These are phyloP conservation scores for Cyphellophora attinorum DNA, from an alignment of 2,329 filamentous ascomycete genomes.

Conservation along the genomic window DNA sequence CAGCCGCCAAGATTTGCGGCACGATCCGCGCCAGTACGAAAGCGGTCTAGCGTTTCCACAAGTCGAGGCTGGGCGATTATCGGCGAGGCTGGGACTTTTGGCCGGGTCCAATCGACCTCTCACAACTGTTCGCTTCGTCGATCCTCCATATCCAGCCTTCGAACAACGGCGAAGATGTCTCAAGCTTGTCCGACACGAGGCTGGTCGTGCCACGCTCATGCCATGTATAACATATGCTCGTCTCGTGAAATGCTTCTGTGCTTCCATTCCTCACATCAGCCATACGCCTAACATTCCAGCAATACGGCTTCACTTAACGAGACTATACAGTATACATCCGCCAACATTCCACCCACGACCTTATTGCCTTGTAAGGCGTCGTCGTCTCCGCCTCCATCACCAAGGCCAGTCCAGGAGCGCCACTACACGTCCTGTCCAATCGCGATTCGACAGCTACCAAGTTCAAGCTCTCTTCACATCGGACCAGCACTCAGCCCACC, in stretches of 20 bases:
- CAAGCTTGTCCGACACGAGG: neutral
- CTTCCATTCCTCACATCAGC: slow-evolving; percentile 1
- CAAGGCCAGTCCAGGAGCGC: slow-evolving; percentile 8
- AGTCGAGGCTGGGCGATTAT: neutral
- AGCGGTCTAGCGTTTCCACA: neutral
- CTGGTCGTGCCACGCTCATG: neutral
- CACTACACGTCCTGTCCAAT: slow-evolving; percentile 13
- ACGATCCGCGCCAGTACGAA: no score
- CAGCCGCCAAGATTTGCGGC: no score
- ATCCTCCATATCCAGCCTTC: neutral
- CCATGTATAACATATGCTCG: neutral
- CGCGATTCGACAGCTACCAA: slow-evolving; percentile 13
- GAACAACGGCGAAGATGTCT: neutral
- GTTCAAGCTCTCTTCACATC: slow-evolving; percentile 12
- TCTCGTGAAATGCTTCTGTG: neutral
- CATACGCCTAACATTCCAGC: neutral
- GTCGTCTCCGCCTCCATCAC: slow-evolving; percentile 6
- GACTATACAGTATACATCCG: neutral
- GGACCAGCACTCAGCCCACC: slow-evolving; percentile 18
- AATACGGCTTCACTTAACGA: neutral
- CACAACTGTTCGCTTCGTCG: neutral
- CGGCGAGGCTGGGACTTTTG: neutral
- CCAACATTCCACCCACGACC: slow-evolving; percentile 1
- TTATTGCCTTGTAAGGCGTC: neutral
- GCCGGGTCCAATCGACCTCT: no score